Conservation (phyloP, 768 basidiomycete genomes). For the Trametes gibbosa region DNA sequence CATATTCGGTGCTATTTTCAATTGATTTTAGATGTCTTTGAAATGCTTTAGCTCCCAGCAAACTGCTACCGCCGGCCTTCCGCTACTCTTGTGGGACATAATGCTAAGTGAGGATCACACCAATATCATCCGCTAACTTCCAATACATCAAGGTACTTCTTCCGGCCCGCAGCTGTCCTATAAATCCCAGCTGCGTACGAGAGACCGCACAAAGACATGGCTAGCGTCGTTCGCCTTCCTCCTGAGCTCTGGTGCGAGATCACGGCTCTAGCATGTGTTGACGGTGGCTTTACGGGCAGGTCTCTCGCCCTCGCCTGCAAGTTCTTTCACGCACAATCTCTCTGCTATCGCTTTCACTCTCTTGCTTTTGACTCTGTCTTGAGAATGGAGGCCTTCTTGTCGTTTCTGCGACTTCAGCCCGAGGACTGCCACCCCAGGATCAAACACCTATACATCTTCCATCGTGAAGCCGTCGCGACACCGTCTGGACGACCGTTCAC, state of each 20-base stretch:
- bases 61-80: no score
- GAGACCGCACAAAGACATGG: background rate
- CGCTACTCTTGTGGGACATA: no score
- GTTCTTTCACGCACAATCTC: constrained; percentile 1
- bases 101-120: no score
- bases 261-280: background rate
- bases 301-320: constrained; percentile 6
- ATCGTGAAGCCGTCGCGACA: background rate
- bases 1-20: no score
- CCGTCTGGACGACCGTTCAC: no score
- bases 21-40: no score
- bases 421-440: background rate
- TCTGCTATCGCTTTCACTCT: background rate
- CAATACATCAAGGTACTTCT: background rate
- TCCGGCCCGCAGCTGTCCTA: background rate
- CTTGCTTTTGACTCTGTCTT: background rate
- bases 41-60: no score
- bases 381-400: background rate
- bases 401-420: background rate
- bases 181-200: background rate
- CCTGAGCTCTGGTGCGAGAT: background rate
- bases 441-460: background rate
- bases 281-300: constrained; percentile 5
- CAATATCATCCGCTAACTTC: no score
- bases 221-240: background rate